Conservation (phyloP, 495 filamentous ascomycete species). For the Tricharina praecox region DNA sequence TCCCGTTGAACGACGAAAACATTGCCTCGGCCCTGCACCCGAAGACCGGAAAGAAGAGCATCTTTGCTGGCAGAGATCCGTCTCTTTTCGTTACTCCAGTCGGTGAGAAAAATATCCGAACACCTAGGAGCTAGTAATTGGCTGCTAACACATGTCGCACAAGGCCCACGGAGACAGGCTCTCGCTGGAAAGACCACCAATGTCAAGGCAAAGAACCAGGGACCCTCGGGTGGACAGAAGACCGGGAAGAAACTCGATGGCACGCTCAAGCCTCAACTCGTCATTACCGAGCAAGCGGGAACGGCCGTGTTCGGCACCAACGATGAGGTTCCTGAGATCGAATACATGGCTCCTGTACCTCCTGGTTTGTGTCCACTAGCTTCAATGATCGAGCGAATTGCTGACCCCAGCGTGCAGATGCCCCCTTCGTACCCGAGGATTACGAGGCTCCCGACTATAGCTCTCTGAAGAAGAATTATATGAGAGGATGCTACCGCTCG, state of each 20-base stretch:
- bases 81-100: constrained; percentile 67
- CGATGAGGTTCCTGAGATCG: constrained; percentile 54
- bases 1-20: constrained; percentile 81
- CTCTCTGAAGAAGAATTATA: constrained; percentile 41
- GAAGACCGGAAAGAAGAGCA: constrained; percentile 48
- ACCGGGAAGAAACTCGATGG: constrained; percentile 11
- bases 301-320: constrained; percentile 19
- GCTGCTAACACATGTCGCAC: constrained; percentile 17
- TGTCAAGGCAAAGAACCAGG: constrained; percentile 18
- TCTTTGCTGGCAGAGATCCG: constrained; percentile 43
- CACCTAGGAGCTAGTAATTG: not conserved
- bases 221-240: constrained; percentile 1
- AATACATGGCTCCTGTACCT: constrained; percentile 57
- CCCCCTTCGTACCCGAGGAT: constrained; percentile 1
- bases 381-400: not conserved
- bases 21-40: constrained; percentile 27
- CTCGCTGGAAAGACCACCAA: constrained; percentile 95
- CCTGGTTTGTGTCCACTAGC: constrained; percentile 31
- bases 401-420: not conserved
- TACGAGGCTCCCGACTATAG: constrained; percentile 20
- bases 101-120: constrained; percentile 36
- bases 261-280: constrained; percentile 32
- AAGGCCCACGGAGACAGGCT: constrained; percentile 56
- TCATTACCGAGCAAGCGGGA: constrained; percentile 28
- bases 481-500: constrained; percentile 46